Base-by-base conservation (phyloP, 164 flowering plant species). In the Euptelea pleiosperma region DNA sequence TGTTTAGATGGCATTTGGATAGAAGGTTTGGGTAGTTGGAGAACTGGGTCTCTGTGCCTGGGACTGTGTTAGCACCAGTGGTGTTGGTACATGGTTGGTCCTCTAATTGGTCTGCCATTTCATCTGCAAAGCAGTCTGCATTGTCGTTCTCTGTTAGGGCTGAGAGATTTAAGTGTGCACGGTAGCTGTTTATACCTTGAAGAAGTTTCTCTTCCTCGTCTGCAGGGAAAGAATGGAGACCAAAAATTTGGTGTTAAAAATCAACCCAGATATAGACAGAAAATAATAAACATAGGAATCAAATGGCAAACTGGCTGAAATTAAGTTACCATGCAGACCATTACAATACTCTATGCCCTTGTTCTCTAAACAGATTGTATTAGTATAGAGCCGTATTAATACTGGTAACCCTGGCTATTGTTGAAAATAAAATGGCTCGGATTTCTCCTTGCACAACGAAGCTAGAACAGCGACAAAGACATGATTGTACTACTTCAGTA, bases 121-220 rank as follows among this genome's bases (percentile, higher is more conserved):
- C 62, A 28, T 74, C 86, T 0, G 98, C 98, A 1, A 89, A 67
- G 76, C 97, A 89, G 0, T 69, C 84, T 7, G 98, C 97, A 53
- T 84, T 83, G 26, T 77, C 69, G 25, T 86, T 83, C 62, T 75
- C 67, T 26, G 63, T 59, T 1, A 92, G 72, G 30, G 81, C 52
- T 8, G 87, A 34, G 44, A 80, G 65, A 63, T 79, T 80, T 40
- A 72, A 30, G 44, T 86, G 64, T 49, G 62, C 37, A 31, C 98
- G 57, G 66, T 84, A 92, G 34, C 44, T 66, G 75, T 92, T 87
- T 51, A 92, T 68, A 35, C 90, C 82, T 46, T 73, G 65, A 59
- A 87, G 73, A 63, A 92, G 90, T 49, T 45, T 58, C n/a, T 83
- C 91, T 25, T 77, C 85, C 60, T 79, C 81, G 71, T 79, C 93